Base-by-base conservation (phyloP, 805 yeast species). In the Nakazawaea laoshanensis region DNA sequence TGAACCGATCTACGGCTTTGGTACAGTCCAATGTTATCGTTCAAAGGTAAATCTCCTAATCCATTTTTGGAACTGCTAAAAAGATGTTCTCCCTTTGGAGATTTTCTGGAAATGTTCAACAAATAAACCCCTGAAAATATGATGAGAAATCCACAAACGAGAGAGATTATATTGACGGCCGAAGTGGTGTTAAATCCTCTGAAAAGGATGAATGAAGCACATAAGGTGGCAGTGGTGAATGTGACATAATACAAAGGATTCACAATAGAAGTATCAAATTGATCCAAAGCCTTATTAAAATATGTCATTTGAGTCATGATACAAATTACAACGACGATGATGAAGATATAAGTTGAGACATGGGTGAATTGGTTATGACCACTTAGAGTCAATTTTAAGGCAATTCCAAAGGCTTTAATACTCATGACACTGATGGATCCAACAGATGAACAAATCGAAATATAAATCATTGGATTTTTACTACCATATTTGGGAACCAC, bases 361-460 rank as follows among this genome's bases (percentile, higher is more conserved):
- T 86, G 92, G 2, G 85, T 70, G 56, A 86, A 84, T 63, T 86
- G 96, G 58, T 87, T 86, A 57, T 77, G 82, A 6, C 96, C 96
- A 24, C 74, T 63, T 14, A 86, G 63, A 1, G 95, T 84, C 50
- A 86, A 69, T 58, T 86, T 86, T 49, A 86, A 64, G 1, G 95
- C 95, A 46, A 86, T 81, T 22, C 96, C 96, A 59, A 86, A 86
- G 1, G 94, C 95, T 61, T 86, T 86, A 58, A 86, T 87, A 18
- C 94, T 66, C 82, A 88, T 87, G 34, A 86, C 94, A 4, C 92
- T 79, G 32, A 86, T 80, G 3, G 94, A 83, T 2, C 96, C 96
- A 36, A 85, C 95, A 2, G 85, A 65, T 2, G 94, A 82, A 57
- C 96, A 86, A 48, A 86, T 85, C 6, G 94, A 81, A 43, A 86